These are phyloP conservation scores for Keqinozyma sinolaborantium DNA, from an alignment of 1,139 yeast genomes.

Conservation along the genomic window DNA sequence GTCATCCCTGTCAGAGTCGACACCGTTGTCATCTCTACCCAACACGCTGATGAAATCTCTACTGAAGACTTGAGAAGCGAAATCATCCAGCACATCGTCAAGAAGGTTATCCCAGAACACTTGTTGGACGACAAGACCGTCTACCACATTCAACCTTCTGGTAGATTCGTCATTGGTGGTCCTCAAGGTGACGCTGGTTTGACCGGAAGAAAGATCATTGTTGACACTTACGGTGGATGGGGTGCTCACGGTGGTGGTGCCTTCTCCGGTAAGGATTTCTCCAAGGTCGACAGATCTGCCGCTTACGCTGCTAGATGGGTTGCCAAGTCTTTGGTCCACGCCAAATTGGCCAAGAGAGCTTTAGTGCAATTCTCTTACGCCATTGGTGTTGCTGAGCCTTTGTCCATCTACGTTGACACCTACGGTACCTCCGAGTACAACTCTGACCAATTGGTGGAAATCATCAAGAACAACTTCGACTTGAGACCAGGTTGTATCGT, in stretches of 20 bases:
- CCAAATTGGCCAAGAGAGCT: slow-evolving; percentile 95
- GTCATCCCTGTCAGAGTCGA: slow-evolving; percentile 94
- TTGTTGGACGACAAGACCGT: slow-evolving; percentile 91
- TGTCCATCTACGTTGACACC: slow-evolving; percentile 94
- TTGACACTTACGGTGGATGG: slow-evolving; percentile 99
- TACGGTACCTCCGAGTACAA: slow-evolving; percentile 94
- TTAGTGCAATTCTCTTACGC: slow-evolving; percentile 98
- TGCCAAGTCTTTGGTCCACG: slow-evolving; percentile 93
- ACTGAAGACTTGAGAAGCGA: slow-evolving; percentile 87
- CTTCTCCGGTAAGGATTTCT: slow-evolving; percentile 99
- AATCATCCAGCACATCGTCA: slow-evolving; percentile 74
- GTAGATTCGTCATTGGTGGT: slow-evolving; percentile 99
- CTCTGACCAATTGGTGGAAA: slow-evolving; percentile 84
- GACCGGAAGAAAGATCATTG: slow-evolving; percentile 99
- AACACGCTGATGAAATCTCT: slow-evolving; percentile 93
- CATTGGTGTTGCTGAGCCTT: slow-evolving; percentile 99
- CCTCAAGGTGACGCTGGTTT: slow-evolving; percentile 99
- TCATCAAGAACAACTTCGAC: slow-evolving; percentile 92
- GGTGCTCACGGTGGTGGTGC: slow-evolving; percentile 99
- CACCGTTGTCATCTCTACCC: slow-evolving; percentile 95
- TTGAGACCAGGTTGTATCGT: slow-evolving; percentile 99
- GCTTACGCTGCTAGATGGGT: slow-evolving; percentile 99
- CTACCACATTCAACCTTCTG: slow-evolving; percentile 99
- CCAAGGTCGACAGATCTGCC: slow-evolving; percentile 99
- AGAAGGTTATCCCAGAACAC: slow-evolving; percentile 88